Conservation (phyloP, 768 basidiomycete genomes). For the Pleurotus cornucopiae region DNA sequence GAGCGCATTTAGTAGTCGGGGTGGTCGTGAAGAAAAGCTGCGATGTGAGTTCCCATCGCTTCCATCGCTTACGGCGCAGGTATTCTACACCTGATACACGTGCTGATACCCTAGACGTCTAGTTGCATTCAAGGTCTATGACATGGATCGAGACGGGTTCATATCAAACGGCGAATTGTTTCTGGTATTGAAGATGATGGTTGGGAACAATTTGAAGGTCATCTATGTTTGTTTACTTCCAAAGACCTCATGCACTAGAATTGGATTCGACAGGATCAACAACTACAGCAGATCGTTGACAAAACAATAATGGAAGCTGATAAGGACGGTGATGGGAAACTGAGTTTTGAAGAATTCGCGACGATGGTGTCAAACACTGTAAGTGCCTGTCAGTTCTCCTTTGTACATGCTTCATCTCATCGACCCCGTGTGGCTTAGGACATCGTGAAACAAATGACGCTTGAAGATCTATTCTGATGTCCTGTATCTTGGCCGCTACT, state of each 20-base stretch:
- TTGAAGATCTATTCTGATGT: slow-evolving; percentile 83
- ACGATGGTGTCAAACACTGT: slow-evolving; percentile 97
- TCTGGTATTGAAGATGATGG: slow-evolving; percentile 99
- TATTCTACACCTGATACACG: not conserved
- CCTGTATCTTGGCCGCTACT: not conserved
- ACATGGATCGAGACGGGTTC: slow-evolving; percentile 95
- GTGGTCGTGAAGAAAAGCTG: slow-evolving; percentile 95
- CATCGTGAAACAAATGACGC: slow-evolving; percentile 98
- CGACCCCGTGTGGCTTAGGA: slow-evolving; percentile 48
- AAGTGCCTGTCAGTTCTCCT: slow-evolving; percentile 21
- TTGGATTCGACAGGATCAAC: slow-evolving; percentile 68
- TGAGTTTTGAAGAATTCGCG: slow-evolving; percentile 96
- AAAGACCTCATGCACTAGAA: not conserved
- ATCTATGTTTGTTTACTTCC: slow-evolving; percentile 10
- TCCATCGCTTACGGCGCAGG: slow-evolving; percentile 6
- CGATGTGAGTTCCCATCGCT: slow-evolving; percentile 56
- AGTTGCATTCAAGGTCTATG: slow-evolving; percentile 99
- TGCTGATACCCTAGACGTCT: not conserved
- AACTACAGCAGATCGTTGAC: slow-evolving; percentile 98
- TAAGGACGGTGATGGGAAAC: slow-evolving; percentile 94
- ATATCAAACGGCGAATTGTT: slow-evolving; percentile 99
- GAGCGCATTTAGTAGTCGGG: slow-evolving; percentile 96
- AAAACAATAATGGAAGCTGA: slow-evolving; percentile 99
- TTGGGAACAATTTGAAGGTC: slow-evolving; percentile 97
- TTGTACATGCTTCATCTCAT: slow-evolving; percentile 9